Percentiles rank a stretch among this genome's conserved stretches.
These are phyloP conservation scores for Helenozyma rhizophorensis DNA, from an alignment of 805 yeast genomes.

Conservation along the genomic window DNA sequence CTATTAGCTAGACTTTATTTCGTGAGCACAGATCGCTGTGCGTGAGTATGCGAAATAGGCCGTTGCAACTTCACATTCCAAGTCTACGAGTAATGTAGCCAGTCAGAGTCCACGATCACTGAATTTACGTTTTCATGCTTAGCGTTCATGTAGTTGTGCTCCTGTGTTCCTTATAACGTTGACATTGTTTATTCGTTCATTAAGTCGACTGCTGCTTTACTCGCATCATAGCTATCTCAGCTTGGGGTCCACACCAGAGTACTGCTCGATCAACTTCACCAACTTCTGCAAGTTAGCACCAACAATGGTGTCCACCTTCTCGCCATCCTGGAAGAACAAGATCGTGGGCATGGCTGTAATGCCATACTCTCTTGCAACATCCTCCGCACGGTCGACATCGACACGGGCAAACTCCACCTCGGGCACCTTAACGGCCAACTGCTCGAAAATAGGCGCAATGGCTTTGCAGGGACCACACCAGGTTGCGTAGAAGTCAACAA, in stretches of 20 bases:
- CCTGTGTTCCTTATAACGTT: too few relatives aligned
- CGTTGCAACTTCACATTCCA: too few relatives aligned
- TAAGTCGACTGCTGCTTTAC: too few relatives aligned
- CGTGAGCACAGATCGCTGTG: too few relatives aligned
- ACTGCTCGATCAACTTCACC: conserved; percentile 23
- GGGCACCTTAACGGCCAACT: conserved; percentile 38
- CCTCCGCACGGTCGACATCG: conserved; percentile 62
- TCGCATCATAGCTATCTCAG: too few relatives aligned
- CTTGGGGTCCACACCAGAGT: conserved; percentile 25
- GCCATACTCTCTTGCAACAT: conserved; percentile 57
- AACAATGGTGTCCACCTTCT: conserved; percentile 50
- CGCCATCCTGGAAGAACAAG: conserved; percentile 56
- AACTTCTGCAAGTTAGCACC: conserved; percentile 57
- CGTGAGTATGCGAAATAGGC: too few relatives aligned
- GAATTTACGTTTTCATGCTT: too few relatives aligned
- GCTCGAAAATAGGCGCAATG: conserved; percentile 54
- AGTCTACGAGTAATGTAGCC: too few relatives aligned
- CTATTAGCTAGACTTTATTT: too few relatives aligned
- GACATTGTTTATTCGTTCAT: too few relatives aligned
- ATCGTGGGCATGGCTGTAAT: conserved; percentile 78
- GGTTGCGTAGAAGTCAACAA: conserved; percentile 65
- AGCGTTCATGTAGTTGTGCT: too few relatives aligned
- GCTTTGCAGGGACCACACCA: conserved; percentile 83
- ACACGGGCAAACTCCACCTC: conserved; percentile 62
- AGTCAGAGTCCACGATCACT: too few relatives aligned